These are phyloP conservation scores for Beauveria asiatica DNA, from an alignment of 2,329 filamentous ascomycete species.

Conservation along the genomic window DNA sequence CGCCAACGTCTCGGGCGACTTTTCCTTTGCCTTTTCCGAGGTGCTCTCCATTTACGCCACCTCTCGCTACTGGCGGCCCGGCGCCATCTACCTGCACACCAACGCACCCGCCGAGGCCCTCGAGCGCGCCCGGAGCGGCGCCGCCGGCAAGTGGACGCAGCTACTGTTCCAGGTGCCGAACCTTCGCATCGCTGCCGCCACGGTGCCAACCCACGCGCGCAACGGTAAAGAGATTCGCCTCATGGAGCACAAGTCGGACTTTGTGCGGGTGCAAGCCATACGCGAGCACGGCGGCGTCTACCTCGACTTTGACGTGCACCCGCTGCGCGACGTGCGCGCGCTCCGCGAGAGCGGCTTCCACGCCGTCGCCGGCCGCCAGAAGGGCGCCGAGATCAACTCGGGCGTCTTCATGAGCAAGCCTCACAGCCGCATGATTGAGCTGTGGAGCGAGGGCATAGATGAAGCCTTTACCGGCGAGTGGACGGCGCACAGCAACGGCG, in stretches of 20 bases:
- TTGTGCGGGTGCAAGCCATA: constrained; percentile 16
- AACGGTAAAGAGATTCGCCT: constrained; percentile 12
- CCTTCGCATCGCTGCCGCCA: constrained; percentile 2
- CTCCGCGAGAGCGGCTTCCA: constrained; percentile 13
- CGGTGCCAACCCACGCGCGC: constrained; percentile 10
- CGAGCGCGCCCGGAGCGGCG: not conserved
- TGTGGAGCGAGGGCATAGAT: constrained; percentile 14
- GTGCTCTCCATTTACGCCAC: constrained; percentile 18
- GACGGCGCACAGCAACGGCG: constrained; percentile 17
- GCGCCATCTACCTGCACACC: constrained; percentile 19
- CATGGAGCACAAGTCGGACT: constrained; percentile 18
- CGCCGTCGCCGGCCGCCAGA: constrained; percentile 11
- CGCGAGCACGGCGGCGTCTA: constrained; percentile 13
- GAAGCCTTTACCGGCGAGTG: constrained; percentile 17
- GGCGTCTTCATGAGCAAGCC: constrained; percentile 12
- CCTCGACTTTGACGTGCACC: constrained; percentile 14
- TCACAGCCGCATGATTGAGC: not conserved
- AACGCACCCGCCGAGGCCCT: constrained; percentile 13
- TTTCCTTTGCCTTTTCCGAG: constrained; percentile 17
- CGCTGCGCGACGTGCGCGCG: constrained; percentile 9
- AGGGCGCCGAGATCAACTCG: constrained; percentile 11
- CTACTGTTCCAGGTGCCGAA: constrained; percentile 15
- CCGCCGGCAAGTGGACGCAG: constrained; percentile 15
- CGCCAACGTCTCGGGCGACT: constrained; percentile 11
- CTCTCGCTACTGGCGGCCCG: constrained; percentile 14